Evolutionary conservation across 345 rosid species (phyloP), one percentile per base, ranked within the genome.

Genomic region (Acer yangbiense): DNA sequence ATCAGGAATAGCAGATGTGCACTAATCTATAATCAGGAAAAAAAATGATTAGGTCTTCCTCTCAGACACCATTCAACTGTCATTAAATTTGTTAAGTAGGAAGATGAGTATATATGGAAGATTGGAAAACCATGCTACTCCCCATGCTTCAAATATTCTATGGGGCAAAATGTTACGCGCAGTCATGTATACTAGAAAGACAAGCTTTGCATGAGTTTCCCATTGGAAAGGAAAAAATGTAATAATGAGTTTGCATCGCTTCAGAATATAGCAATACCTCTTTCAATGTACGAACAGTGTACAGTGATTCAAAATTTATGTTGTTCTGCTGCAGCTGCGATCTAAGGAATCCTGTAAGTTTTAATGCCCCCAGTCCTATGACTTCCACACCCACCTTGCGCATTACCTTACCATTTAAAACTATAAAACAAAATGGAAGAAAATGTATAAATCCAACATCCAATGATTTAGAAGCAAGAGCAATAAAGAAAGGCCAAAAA

Each of bases 361-460:
- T 95, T 77, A 90, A 75, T 63, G 93, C 98, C 86, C 99, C 99
- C 54, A 90, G 60, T 68, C 98, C 93, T 6, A 85, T 85, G 58
- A 86, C 90, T 88, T 95, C 99, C 80, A 93, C 96, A 55, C 99
- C 99, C 74, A 93, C 90, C 78, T 90, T 85, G 65, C 87, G 93
- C 97, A 89, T 93, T 69, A 93, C 98, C 86, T 92, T 92, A 68
- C 98, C 99, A 78, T 93, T 71, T 76, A 95, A 84, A 88, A 95
- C 99, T 95, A 83, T 76, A 83, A 73, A 83, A 67, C 58, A 78
- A 66, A 62, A 69, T 50, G 17, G 68, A 52, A 67, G 35, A 71
- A 68, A 73, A 39, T 77, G 58, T 76, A 72, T 52, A 73, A 83
- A 79, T 75, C 57, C 35, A 65, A 81, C 39, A 76, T 32, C 18